Conservation (phyloP, 495 filamentous ascomycete genomes). For the Cercophora sp. region DNA sequence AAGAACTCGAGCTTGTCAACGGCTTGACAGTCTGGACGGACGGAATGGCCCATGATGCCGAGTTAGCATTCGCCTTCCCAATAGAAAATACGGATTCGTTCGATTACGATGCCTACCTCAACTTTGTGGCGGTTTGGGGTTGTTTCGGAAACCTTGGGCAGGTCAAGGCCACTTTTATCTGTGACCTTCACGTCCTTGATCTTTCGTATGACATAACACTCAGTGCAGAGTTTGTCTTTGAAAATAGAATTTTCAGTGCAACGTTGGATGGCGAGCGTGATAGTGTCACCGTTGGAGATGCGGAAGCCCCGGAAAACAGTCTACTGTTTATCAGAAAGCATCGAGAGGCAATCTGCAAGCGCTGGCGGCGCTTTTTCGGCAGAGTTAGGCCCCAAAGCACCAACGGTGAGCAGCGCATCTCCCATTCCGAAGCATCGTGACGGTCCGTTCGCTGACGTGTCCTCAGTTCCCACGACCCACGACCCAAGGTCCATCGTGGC, state of each 20-base stretch:
- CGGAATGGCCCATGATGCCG: not conserved
- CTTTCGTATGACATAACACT: not conserved
- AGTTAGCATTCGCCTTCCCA: not conserved
- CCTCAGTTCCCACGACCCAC: not conserved
- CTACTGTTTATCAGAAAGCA: not conserved
- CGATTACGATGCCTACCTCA: not conserved
- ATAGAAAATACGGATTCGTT: not conserved
- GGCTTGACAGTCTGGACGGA: not conserved
- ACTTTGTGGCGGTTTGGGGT: not conserved
- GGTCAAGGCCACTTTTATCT: not conserved
- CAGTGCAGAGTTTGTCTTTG: not conserved
- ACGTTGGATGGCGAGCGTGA: not conserved
- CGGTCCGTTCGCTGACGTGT: not conserved
- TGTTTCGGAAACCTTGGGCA: not conserved
- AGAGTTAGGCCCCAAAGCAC: not conserved
- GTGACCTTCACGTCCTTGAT: slow-evolving; percentile 1
- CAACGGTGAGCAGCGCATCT: not conserved
- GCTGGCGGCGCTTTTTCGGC: not conserved
- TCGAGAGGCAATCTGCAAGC: too few relatives aligned
- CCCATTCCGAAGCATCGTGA: not conserved
- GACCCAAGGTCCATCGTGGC: not conserved
- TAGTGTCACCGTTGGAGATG: not conserved
- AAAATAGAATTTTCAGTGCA: not conserved
- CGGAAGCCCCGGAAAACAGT: not conserved
- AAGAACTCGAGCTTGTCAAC: not conserved